Conservation (phyloP, 2,329 filamentous ascomycete species). For the Penicillium paneum region DNA sequence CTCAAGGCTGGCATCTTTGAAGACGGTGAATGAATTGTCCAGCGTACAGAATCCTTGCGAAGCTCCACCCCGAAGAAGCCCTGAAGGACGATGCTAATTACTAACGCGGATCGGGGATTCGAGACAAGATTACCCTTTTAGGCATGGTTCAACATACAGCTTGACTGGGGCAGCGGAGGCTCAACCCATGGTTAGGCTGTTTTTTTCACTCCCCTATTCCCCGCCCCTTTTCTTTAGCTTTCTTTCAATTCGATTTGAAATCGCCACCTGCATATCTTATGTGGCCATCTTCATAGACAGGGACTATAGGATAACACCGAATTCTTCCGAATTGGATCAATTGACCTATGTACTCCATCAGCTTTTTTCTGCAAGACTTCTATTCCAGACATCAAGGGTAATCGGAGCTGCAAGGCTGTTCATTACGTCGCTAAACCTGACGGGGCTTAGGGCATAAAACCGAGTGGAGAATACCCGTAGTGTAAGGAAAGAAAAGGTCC, state of each 20-base stretch:
- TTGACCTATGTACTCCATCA: not conserved
- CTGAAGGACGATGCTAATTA: constrained; percentile 17
- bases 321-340: not conserved
- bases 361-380: not conserved
- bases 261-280: not conserved
- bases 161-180: constrained; percentile 27
- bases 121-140: constrained; percentile 25
- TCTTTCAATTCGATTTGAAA: constrained; percentile 1
- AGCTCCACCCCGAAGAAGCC: constrained; percentile 14
- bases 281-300: not conserved
- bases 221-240: constrained; percentile 19
- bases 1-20: not conserved
- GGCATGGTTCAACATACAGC: constrained; percentile 17
- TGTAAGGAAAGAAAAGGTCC: constrained; percentile 16
- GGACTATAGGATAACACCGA: not conserved
- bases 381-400: constrained; percentile 4
- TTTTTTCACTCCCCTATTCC: constrained; percentile 19
- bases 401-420: constrained; percentile 14
- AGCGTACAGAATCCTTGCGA: not conserved
- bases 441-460: constrained; percentile 14
- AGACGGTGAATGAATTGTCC: not conserved
- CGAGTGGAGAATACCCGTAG: constrained; percentile 25
- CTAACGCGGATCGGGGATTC: constrained; percentile 19
- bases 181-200: constrained; percentile 28
- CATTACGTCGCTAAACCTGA: constrained; percentile 19